Evolutionary conservation across 2,329 filamentous ascomycete species (phyloP), one percentile per base, ranked within the genome.

Genomic region (Apiospora malaysiana): DNA sequence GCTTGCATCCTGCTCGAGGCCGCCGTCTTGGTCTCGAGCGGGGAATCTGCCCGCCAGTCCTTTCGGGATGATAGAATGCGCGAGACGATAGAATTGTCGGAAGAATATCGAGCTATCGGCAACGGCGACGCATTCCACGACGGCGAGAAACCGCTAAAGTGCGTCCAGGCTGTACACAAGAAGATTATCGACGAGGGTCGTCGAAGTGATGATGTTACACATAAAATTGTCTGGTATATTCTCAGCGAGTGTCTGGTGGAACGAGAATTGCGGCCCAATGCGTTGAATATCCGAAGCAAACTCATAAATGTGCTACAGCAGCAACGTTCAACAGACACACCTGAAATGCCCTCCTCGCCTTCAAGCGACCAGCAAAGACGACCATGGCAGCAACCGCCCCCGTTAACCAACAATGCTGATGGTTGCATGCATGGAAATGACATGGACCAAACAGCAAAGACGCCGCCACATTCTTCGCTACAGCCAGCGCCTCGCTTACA

Each of bases 261-360:
- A 0, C 2, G 1, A 0, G 2, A 27, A 4, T 16, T 6, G 12
- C 6, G 51, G 12, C 16, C 6, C 1, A 8, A 2, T 4, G 16
- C 27, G 4, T 5, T 0, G 1, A 1, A 37, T 3, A 8, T 59
- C 37, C 12, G 7, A 16, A 1, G 16, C 14, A 18, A 9, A 1
- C 5, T 59, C 16, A 21, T 7, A 21, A 3, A 59, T 21, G 21
- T 4, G 16, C 23, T 27, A 51, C 12, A 25, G 23, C 23, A 51
- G 12, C 10, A 1, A 43, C n/a, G n/a, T n/a, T n/a, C n/a, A n/a
- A n/a, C n/a, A n/a, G n/a, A n/a, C n/a, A n/a, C n/a, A n/a, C n/a
- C n/a, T n/a, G n/a, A n/a, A n/a, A n/a, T n/a, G n/a, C n/a, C 42
- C 4, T 7, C 10, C 14, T 51, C 23, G 23, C 8, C 21, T 10